Conservation (phyloP, 257 asterid genomes). For the Cruciata laevipes region DNA sequence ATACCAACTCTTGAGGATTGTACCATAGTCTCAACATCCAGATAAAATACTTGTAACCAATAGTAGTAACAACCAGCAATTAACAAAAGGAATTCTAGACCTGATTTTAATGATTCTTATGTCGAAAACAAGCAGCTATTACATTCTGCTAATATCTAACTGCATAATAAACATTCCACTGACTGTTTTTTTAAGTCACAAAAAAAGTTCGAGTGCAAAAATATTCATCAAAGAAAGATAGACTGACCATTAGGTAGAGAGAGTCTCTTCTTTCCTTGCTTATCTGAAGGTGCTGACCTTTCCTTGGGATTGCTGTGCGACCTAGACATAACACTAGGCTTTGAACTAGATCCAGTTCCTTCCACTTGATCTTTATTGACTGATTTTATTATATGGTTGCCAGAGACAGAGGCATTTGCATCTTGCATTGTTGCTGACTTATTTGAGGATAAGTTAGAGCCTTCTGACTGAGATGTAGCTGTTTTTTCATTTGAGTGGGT, state of each 20-base stretch:
- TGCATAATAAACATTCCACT: neutral
- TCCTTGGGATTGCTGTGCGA: slow-evolving; percentile 87
- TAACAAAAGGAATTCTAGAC: neutral
- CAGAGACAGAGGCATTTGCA: slow-evolving; percentile 22
- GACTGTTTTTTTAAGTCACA: neutral
- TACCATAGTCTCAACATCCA: neutral
- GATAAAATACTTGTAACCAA: neutral
- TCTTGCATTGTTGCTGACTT: slow-evolving; percentile 47
- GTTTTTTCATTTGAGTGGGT: slow-evolving; percentile 45
- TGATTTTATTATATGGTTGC: slow-evolving; percentile 40
- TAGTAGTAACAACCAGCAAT: neutral
- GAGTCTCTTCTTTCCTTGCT: slow-evolving; percentile 67
- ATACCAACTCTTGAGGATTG: neutral
- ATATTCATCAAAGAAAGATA: slow-evolving; percentile 14
- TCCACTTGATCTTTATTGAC: slow-evolving; percentile 50
- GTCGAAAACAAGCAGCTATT: neutral
- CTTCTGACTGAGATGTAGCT: slow-evolving; percentile 55
- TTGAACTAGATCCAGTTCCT: slow-evolving; percentile 70
- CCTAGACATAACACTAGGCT: slow-evolving; percentile 42
- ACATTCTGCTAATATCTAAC: neutral
- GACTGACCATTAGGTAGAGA: slow-evolving; percentile 81
- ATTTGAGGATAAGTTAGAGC: slow-evolving; percentile 55
- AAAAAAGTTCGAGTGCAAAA: neutral
- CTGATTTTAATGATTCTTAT: neutral
- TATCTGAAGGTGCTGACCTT: slow-evolving; percentile 52